phyloP scores from a whole-genome alignment of 768 basidiomycete species.

The Lactarius akahatsu region DNA sequence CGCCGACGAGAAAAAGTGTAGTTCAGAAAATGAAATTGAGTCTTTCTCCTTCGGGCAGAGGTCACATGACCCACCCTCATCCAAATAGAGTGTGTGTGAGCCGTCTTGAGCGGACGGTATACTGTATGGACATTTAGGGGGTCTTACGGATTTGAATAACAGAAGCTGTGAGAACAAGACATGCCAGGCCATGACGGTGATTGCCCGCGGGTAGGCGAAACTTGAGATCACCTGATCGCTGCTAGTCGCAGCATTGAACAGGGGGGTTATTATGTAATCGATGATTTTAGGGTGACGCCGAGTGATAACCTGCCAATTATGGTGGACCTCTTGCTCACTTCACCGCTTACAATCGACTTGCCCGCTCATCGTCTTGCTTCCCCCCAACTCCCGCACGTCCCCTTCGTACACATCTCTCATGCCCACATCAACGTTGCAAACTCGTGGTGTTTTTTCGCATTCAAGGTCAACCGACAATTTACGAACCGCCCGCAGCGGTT shows the following conservation, averaged over 20 bases:
- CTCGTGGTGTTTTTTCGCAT: constrained; percentile 21
- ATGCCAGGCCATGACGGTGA: not conserved
- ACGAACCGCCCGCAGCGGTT: constrained; percentile 19
- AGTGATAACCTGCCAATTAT: constrained; percentile 10
- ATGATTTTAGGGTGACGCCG: constrained; percentile 1
- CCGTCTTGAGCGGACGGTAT: not conserved
- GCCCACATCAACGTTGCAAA: constrained; percentile 19
- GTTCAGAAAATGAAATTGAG: constrained; percentile 8
- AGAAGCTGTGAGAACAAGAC: not conserved
- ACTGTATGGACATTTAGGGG: not conserved
- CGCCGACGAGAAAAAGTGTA: constrained; percentile 6
- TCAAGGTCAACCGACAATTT: constrained; percentile 30
- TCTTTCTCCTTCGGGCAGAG: constrained; percentile 24
- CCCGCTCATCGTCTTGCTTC: not conserved
- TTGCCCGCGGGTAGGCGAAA: not conserved
- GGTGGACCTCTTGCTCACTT: constrained; percentile 16
- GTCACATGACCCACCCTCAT: constrained; percentile 10
- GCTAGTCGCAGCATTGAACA: not conserved
- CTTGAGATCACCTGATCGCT: not conserved
- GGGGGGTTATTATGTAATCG: constrained; percentile 8
- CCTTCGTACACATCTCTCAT: constrained; percentile 13
- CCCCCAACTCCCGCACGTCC: not conserved
- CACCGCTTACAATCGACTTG: constrained; percentile 2
- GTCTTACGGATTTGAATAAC: constrained; percentile 3
- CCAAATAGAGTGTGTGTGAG: not conserved